Evolutionary conservation across 352 stramenopile genomes (phyloP).

Genomic region (Phytophthora lateralis): DNA sequence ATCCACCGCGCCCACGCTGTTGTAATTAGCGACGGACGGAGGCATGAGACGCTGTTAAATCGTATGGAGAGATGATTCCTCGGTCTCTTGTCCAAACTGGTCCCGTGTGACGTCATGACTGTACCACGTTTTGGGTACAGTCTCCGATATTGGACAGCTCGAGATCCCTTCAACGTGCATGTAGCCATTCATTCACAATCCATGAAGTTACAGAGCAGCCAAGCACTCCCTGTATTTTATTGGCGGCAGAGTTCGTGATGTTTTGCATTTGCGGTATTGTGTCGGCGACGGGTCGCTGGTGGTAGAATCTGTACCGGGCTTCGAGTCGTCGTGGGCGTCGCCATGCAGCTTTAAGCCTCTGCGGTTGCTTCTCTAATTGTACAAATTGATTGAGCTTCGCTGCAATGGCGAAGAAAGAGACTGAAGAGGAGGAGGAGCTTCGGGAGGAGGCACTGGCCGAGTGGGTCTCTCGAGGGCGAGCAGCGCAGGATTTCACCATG

Average conservation of each 20-base stretch:
- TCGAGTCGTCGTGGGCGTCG: not conserved
- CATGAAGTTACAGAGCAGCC: not conserved
- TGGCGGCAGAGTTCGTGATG: too few relatives aligned
- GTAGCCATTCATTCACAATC: not conserved
- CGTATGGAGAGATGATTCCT: not conserved
- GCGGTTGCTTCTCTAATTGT: slow-evolving; percentile 1
- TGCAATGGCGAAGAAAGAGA: slow-evolving; percentile 16
- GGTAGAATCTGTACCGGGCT: not conserved
- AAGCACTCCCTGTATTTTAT: too few relatives aligned
- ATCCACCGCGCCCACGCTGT: slow-evolving; percentile 15
- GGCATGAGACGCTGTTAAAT: slow-evolving; percentile 11
- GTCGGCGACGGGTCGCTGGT: not conserved
- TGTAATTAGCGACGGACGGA: slow-evolving; percentile 32
- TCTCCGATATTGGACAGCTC: not conserved
- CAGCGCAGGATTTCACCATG: slow-evolving; percentile 73
- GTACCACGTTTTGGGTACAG: not conserved
- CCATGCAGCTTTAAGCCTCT: slow-evolving; percentile 10
- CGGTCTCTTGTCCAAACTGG: not conserved
- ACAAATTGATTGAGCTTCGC: not conserved
- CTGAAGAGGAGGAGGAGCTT: slow-evolving; percentile 52
- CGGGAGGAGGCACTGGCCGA: slow-evolving; percentile 76
- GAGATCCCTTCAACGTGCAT: not conserved
- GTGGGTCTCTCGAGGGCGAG: slow-evolving; percentile 67
- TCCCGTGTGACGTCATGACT: not conserved
- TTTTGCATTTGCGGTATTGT: not conserved